A percentile compares a stretch with the other conserved stretches of the same genome.
Conservation (phyloP, 768 basidiomycete genomes). For the Boletus rufocinnamomeus region DNA sequence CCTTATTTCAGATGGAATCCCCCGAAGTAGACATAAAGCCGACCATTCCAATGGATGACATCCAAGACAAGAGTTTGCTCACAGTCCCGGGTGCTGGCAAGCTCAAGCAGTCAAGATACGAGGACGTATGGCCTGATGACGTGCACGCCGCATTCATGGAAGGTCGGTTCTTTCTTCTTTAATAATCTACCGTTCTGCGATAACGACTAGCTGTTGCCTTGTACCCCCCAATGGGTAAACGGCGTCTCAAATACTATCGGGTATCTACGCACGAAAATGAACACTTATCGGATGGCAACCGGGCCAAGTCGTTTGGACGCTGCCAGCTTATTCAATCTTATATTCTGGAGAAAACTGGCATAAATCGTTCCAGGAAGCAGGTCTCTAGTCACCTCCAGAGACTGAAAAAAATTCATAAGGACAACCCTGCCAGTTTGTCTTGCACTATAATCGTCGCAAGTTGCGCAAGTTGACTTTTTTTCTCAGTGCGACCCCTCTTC, state of each 20-base stretch:
- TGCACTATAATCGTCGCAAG: neutral
- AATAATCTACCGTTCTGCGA: conserved; percentile 8
- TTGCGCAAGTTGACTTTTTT: neutral
- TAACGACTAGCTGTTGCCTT: conserved; percentile 28
- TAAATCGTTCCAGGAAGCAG: conserved; percentile 41
- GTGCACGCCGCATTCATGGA: conserved; percentile 40
- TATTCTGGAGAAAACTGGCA: conserved; percentile 40
- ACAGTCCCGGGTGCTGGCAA: conserved; percentile 6
- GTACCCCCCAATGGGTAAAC: conserved; percentile 40
- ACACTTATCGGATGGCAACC: conserved; percentile 8
- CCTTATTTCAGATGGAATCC: conserved; percentile 27
- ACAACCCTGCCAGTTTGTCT: conserved; percentile 36
- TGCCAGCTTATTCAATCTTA: conserved; percentile 44
- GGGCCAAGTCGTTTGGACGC: conserved; percentile 37
- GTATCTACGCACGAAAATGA: conserved; percentile 22
- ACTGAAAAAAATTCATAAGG: conserved; percentile 37
- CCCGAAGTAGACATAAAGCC: conserved; percentile 20
- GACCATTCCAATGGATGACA: conserved; percentile 10
- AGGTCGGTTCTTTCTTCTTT: conserved; percentile 24
- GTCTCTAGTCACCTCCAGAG: conserved; percentile 43
- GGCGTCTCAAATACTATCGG: conserved; percentile 36
- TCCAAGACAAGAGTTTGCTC: conserved; percentile 2
- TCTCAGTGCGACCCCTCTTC: conserved; percentile 29
- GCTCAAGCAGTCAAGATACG: conserved; percentile 35
- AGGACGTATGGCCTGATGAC: conserved; percentile 38